Conservation (phyloP, 2,329 filamentous ascomycete genomes). For the Penicillium sp. region DNA sequence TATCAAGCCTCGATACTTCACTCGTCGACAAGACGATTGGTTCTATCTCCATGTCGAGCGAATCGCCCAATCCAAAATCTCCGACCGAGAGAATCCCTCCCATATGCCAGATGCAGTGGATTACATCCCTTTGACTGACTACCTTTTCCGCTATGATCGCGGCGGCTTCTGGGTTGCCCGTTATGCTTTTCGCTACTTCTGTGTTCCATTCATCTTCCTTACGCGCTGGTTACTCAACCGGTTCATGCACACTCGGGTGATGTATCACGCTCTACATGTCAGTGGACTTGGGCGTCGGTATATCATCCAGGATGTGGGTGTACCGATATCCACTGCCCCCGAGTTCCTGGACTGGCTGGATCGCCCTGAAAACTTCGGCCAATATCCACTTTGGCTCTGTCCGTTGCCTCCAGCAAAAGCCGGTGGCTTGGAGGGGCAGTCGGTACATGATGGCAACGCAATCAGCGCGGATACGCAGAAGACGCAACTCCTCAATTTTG, state of each 20-base stretch:
- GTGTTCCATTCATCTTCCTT: constrained; percentile 59
- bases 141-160: constrained; percentile 55
- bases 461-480: not conserved
- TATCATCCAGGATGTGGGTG: constrained; percentile 62
- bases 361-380: constrained; percentile 37
- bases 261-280: constrained; percentile 63
- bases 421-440: constrained; percentile 9
- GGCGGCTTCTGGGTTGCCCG: constrained; percentile 65
- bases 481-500: constrained; percentile 51
- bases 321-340: constrained; percentile 54
- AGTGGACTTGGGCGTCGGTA: constrained; percentile 56
- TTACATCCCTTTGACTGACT: constrained; percentile 37
- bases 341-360: constrained; percentile 56
- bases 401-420: constrained; percentile 34
- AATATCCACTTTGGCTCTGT: constrained; percentile 62
- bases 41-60: constrained; percentile 65
- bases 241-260: constrained; percentile 60
- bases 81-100: not conserved
- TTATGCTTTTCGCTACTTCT: constrained; percentile 62
- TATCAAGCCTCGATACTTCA: constrained; percentile 49
- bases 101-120: constrained; percentile 15
- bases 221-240: constrained; percentile 60
- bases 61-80: not conserved
- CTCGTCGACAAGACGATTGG: constrained; percentile 65
- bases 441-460: not conserved